A percentile compares a stretch with the other conserved stretches of the same genome.
Conservation (phyloP, 2,329 filamentous ascomycete genomes). For the Chrysoporthe deuterocubensis region DNA sequence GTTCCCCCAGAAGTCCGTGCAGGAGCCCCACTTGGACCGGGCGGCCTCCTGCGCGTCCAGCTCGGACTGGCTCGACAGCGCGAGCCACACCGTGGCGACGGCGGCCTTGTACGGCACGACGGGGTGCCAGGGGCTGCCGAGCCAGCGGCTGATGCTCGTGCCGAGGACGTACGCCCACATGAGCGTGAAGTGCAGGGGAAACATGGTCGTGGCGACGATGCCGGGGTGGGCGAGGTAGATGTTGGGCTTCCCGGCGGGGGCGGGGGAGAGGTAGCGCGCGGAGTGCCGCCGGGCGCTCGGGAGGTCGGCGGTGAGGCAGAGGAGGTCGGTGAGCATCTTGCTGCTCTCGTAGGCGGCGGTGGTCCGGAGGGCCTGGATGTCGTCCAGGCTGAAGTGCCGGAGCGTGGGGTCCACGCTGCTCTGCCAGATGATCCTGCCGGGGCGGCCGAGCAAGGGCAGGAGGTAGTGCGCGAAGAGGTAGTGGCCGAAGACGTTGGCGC, state of each 20-base stretch:
- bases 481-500: conserved; percentile 93
- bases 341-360: conserved; percentile 77
- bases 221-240: conserved; percentile 85
- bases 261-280: conserved; percentile 53
- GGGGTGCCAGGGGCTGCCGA: conserved; percentile 89
- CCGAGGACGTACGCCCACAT: conserved; percentile 69
- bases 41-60: conserved; percentile 61
- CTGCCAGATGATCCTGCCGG: conserved; percentile 82
- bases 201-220: conserved; percentile 79
- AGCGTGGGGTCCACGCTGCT: conserved; percentile 74
- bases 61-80: conserved; percentile 66
- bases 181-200: conserved; percentile 73
- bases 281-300: conserved; percentile 65
- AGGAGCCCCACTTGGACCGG: conserved; percentile 82
- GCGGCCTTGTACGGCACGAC: conserved; percentile 78
- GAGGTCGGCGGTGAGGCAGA: conserved; percentile 74
- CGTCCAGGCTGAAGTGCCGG: conserved; percentile 62
- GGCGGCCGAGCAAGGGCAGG: conserved; percentile 69
- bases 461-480: conserved; percentile 86
- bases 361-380: conserved; percentile 74
- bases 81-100: conserved; percentile 76
- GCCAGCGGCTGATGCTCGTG: conserved; percentile 73
- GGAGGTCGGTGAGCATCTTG: conserved; percentile 84
- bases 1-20: conserved; percentile 61
- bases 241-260: not conserved